Conservation (phyloP, 2,329 filamentous ascomycete genomes). For the Pseudocercospora fijiensis region DNA sequence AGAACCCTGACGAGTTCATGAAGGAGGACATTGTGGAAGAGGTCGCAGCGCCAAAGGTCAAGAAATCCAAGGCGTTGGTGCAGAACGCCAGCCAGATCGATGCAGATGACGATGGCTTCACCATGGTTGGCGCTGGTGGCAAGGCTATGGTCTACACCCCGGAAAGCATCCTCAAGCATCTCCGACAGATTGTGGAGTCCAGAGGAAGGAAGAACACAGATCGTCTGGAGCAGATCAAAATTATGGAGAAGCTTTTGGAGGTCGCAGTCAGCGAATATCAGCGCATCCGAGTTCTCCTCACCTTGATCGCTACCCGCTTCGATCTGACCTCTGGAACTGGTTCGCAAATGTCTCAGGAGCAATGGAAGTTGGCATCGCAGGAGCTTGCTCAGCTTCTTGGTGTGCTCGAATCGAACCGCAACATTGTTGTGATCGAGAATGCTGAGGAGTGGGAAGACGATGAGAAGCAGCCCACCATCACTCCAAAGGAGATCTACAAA, state of each 20-base stretch:
- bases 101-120: conserved; percentile 81
- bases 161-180: conserved; percentile 96
- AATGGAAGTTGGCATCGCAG: conserved; percentile 92
- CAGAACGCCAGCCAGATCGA: conserved; percentile 53
- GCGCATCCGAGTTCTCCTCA: conserved; percentile 85
- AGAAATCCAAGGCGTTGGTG: conserved; percentile 49
- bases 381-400: conserved; percentile 77
- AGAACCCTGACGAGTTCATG: conserved; percentile 84
- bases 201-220: conserved; percentile 99
- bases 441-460: conserved; percentile 99
- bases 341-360: conserved; percentile 87
- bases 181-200: conserved; percentile 88
- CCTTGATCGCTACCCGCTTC: conserved; percentile 89
- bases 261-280: conserved; percentile 91
- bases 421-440: conserved; percentile 83
- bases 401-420: conserved; percentile 73
- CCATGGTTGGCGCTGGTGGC: conserved; percentile 83
- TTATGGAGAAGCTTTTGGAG: conserved; percentile 94
- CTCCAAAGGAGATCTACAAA: conserved; percentile 76
- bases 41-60: conserved; percentile 52
- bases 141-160: conserved; percentile 89
- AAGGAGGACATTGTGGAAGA: conserved; percentile 77
- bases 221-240: conserved; percentile 86
- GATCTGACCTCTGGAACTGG: conserved; percentile 78
- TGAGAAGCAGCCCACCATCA: conserved; percentile 80